A percentile compares a stretch with the other conserved stretches of the same genome.
phyloP scores from a whole-genome alignment of 2,329 filamentous ascomycete genomes.

The Dactylellina sp. region DNA sequence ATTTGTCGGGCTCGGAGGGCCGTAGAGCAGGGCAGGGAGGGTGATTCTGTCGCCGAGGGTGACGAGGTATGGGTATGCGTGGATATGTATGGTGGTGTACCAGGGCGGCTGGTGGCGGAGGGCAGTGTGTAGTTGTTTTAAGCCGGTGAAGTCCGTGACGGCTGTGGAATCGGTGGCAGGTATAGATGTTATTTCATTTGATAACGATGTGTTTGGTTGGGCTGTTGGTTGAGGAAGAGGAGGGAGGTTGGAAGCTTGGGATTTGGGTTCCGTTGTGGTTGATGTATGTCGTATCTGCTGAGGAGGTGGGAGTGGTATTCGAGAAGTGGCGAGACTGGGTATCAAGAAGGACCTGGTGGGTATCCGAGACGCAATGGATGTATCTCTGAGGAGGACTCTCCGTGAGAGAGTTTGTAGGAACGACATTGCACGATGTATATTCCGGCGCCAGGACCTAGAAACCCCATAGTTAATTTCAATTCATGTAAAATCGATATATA shows the following conservation, averaged over 20 bases:
- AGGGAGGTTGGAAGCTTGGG: conserved; percentile 3
- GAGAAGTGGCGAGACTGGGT: conserved; percentile 62
- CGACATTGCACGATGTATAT: conserved; percentile 12
- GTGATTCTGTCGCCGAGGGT: conserved; percentile 80
- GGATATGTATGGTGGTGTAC: conserved; percentile 84
- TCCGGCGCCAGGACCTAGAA: background rate
- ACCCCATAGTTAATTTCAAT: conserved; percentile 3
- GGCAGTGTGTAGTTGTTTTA: conserved; percentile 67
- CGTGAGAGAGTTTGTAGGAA: conserved; percentile 45
- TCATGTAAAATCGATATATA: background rate
- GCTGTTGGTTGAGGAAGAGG: conserved; percentile 5
- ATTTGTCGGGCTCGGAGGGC: conserved; percentile 25
- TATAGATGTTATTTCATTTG: background rate
- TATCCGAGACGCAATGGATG: conserved; percentile 3
- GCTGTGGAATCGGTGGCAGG: background rate
- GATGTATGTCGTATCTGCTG: conserved; percentile 48
- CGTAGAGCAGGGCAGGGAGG: conserved; percentile 81
- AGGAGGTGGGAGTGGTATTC: conserved; percentile 34
- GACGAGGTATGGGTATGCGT: conserved; percentile 82
- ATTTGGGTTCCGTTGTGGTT: conserved; percentile 12
- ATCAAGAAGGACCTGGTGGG: conserved; percentile 68
- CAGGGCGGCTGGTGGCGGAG: conserved; percentile 78
- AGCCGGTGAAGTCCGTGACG: conserved; percentile 29
- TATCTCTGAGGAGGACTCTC: conserved; percentile 28
- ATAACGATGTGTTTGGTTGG: background rate